Percentiles rank a stretch among this genome's conserved stretches.
These are phyloP conservation scores for Discostella stelligera DNA, from an alignment of 352 stramenopile genomes.

Conservation along the genomic window DNA sequence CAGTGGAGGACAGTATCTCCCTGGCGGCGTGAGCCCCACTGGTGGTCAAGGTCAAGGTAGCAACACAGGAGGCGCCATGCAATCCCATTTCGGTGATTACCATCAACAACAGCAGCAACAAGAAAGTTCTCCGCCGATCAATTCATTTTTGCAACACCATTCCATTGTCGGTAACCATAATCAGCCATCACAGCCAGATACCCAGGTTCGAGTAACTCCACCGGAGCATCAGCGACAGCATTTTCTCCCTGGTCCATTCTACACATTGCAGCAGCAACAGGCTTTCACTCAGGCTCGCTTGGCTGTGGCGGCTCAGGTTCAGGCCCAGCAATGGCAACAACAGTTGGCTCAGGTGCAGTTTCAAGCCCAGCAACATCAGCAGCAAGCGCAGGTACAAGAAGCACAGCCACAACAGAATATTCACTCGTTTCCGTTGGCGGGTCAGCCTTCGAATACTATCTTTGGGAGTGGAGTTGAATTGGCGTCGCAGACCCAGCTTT, in stretches of 20 bases:
- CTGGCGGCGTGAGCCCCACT: background rate
- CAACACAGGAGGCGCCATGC: background rate
- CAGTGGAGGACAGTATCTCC: conserved; percentile 7
- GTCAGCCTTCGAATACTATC: background rate
- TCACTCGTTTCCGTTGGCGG: background rate
- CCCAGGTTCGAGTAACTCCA: background rate
- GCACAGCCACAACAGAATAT: conserved; percentile 1
- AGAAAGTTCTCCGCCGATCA: background rate
- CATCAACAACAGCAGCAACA: conserved; percentile 10
- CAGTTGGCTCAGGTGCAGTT: conserved; percentile 15
- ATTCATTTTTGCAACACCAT: background rate
- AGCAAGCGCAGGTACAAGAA: conserved; percentile 11
- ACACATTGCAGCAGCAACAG: conserved; percentile 23
- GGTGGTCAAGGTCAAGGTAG: background rate
- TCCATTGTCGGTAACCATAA: background rate
- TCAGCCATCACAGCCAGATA: conserved; percentile 1
- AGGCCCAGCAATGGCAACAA: conserved; percentile 22
- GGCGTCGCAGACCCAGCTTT: background rate
- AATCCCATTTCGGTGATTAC: background rate
- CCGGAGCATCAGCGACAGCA: conserved; percentile 10
- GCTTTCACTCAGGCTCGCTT: conserved; percentile 12
- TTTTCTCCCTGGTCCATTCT: conserved; percentile 20
- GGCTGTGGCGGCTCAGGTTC: conserved; percentile 5
- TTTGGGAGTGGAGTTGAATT: background rate
- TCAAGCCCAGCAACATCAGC: conserved; percentile 28